phyloP scores from a whole-genome alignment of 1,139 yeast species.

The Geotrichum carabidarum region DNA sequence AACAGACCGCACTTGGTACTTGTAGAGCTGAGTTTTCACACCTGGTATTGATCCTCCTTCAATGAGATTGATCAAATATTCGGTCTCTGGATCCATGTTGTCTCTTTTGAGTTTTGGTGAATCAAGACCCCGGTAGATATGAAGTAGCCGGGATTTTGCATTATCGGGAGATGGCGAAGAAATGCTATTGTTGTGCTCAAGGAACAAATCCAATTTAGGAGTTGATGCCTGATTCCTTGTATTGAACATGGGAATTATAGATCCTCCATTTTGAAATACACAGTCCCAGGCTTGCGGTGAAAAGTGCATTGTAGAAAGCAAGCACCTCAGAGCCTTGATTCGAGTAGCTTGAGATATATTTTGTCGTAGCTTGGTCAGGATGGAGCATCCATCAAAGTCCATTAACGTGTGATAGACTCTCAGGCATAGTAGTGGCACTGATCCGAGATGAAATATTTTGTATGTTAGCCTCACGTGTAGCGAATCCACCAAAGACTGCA shows the following conservation, averaged over 20 bases:
- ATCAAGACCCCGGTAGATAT: conserved; percentile 9
- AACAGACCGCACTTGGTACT: conserved; percentile 55
- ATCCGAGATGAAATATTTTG: conserved; percentile 26
- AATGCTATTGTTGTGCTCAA: conserved; percentile 5
- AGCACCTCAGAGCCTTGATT: conserved; percentile 35
- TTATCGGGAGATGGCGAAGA: conserved; percentile 36
- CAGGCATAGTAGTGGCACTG: conserved; percentile 24
- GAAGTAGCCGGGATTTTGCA: conserved; percentile 40
- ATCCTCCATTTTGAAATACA: not conserved
- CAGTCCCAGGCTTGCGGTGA: conserved; percentile 33
- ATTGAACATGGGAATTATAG: conserved; percentile 9
- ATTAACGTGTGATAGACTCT: conserved; percentile 49
- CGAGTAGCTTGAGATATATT: conserved; percentile 36
- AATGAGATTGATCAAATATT: conserved; percentile 24
- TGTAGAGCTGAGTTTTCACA: conserved; percentile 48
- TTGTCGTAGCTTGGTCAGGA: conserved; percentile 25
- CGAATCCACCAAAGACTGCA: conserved; percentile 35
- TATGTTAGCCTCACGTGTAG: conserved; percentile 47
- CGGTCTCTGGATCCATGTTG: conserved; percentile 25
- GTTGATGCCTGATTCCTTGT: not conserved
- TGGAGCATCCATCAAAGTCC: conserved; percentile 42
- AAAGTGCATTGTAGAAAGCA: conserved; percentile 43
- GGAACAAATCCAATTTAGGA: conserved; percentile 3
- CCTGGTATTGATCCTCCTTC: conserved; percentile 43
- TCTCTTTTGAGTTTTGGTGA: conserved; percentile 21